Percentiles rank a stretch among this genome's conserved stretches.
phyloP scores from a whole-genome alignment of 2,329 filamentous ascomycete genomes.

The Scleromitrula shiraiana region DNA sequence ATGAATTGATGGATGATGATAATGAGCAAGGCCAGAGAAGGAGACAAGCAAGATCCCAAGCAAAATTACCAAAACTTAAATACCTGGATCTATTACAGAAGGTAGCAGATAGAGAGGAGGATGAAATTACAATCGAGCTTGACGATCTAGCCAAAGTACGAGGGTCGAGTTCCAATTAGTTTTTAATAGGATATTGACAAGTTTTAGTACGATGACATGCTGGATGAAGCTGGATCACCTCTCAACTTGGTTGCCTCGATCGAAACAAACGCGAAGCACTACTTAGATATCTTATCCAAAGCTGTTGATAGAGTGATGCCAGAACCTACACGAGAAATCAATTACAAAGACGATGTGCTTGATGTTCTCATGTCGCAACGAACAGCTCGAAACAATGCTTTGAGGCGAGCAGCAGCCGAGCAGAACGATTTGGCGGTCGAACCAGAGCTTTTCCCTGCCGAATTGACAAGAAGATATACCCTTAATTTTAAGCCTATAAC shows the following conservation, averaged over 20 bases:
- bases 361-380: conserved; percentile 95
- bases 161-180: conserved; percentile 32
- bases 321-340: conserved; percentile 66
- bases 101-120: conserved; percentile 68
- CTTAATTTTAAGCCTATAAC: conserved; percentile 91
- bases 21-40: conserved; percentile 45
- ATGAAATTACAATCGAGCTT: conserved; percentile 78
- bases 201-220: conserved; percentile 59
- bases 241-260: conserved; percentile 74
- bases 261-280: conserved; percentile 87
- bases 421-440: conserved; percentile 52
- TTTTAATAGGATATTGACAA: conserved; percentile 11
- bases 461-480: conserved; percentile 88
- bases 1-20: conserved; percentile 85
- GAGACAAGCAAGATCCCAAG: conserved; percentile 40
- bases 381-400: conserved; percentile 73
- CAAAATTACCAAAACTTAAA: conserved; percentile 62
- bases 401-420: conserved; percentile 58
- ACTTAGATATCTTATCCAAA: conserved; percentile 82
- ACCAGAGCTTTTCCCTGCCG: conserved; percentile 78
- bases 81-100: conserved; percentile 85
- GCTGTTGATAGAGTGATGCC: conserved; percentile 87
- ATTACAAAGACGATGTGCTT: conserved; percentile 93
- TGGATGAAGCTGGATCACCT: conserved; percentile 46
- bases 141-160: conserved; percentile 72